Base-by-base conservation (phyloP, 768 basidiomycete species). In the Panaeolus papilionaceus region DNA sequence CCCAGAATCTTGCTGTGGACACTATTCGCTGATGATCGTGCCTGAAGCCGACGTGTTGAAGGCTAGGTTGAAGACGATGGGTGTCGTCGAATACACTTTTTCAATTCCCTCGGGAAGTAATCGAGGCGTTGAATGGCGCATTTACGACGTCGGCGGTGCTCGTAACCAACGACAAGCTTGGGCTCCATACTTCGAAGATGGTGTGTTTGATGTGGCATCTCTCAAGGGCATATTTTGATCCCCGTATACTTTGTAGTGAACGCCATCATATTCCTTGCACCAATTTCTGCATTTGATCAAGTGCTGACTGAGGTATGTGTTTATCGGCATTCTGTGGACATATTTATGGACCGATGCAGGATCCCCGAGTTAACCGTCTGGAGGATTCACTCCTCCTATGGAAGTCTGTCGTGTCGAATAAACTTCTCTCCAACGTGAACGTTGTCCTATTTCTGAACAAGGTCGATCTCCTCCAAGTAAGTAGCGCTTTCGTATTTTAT, bases 101-200 rank as follows among this genome's bases (percentile, higher is more conserved):
- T 82, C 84, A 10, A 84, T 94, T n/a, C 79, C 83, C 12, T 82
- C 85, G 37, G 85, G 87, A 38, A 84, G 81, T 62, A 85, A 84
- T 70, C 82, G 83, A 67, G 88, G 85, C 12, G 83, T 88, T 2
- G 85, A 89, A 71, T 95, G 93, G 93, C 89, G 88, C 68, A 89
- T 95, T 63, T 94, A 93, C 76, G 93, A 95, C 74, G 93, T 95
- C 16, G 93, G 93, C 65, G 93, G 93, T 23, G 85, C 92, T 38
- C 85, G 89, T 67, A 90, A 89, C 74, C 92, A 94, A 77, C 87
- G 94, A 64, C 89, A 92, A 68, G 92, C 92, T 1, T 95, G 93
- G 93, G 92, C 92, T 12, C 93, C 94, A 4, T 95, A 93, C 78
- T 95, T 95, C 70, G 91, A 94, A 71, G 90, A 93, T 75, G 91